These are phyloP conservation scores for Pseudopithomyces chartarum DNA, from an alignment of 2,329 filamentous ascomycete species.

Conservation along the genomic window DNA sequence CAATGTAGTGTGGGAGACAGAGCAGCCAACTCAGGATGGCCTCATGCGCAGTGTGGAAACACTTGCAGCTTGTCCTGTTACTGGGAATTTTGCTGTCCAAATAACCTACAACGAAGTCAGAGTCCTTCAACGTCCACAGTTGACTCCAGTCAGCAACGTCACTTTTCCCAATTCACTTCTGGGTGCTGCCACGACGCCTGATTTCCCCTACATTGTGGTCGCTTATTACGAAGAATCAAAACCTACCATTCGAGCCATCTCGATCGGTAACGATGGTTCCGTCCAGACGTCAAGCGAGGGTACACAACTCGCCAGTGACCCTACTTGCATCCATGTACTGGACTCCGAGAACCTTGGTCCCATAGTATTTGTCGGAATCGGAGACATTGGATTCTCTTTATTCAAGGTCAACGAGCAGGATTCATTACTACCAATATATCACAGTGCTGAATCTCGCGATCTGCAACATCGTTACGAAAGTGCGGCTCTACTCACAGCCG, in stretches of 20 bases:
- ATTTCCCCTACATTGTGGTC: conserved; percentile 22
- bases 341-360: conserved; percentile 15
- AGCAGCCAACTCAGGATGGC: conserved; percentile 26
- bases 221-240: conserved; percentile 23
- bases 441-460: conserved; percentile 15
- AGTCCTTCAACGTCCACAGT: conserved; percentile 24
- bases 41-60: conserved; percentile 39
- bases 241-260: conserved; percentile 29
- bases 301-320: conserved; percentile 27
- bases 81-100: conserved; percentile 32
- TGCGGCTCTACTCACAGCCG: conserved; percentile 26
- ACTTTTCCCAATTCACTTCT: conserved; percentile 25
- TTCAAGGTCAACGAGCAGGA: conserved; percentile 21
- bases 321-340: conserved; percentile 42
- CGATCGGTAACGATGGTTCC: conserved; percentile 19
- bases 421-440: conserved; percentile 11
- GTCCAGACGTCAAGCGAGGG: conserved; percentile 14
- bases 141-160: conserved; percentile 21
- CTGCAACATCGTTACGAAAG: conserved; percentile 35
- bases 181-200: conserved; percentile 23
- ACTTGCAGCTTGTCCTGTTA: conserved; percentile 31
- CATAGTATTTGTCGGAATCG: conserved; percentile 36
- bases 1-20: conserved; percentile 25
- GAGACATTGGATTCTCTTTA: conserved; percentile 27
- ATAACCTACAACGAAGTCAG: conserved; percentile 33